These are phyloP conservation scores for Monosporascus sp. DNA, from an alignment of 2,329 filamentous ascomycete genomes.

Conservation along the genomic window DNA sequence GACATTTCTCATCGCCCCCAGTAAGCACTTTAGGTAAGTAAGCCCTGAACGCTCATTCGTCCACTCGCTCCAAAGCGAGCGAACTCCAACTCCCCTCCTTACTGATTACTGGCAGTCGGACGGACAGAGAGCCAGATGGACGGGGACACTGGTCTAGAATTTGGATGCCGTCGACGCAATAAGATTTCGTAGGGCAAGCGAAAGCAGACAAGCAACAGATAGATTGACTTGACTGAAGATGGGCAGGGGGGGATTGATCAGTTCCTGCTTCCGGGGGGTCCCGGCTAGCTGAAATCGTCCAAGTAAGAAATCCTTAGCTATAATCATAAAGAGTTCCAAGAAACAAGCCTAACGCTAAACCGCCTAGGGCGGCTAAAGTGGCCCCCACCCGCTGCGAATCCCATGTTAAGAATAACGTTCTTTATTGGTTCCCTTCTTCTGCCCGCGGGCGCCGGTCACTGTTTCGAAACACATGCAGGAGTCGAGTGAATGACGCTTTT, in stretches of 20 bases:
- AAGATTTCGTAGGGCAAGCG: neutral
- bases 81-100: no score
- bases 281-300: neutral
- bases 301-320: neutral
- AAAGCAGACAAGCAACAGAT: neutral
- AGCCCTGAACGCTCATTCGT: no score
- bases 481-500: neutral
- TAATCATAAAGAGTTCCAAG: neutral
- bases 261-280: no score
- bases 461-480: neutral
- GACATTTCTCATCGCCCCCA: no score
- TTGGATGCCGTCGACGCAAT: no score
- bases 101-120: no score
- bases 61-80: no score
- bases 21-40: no score
- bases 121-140: neutral
- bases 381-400: neutral
- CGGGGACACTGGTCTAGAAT: neutral
- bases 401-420: no score
- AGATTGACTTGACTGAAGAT: neutral
- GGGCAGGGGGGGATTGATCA: no score
- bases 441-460: neutral
- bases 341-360: no score
- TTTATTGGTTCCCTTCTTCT: neutral
- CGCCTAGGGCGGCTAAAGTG: neutral